Conservation (phyloP, 129 eudicot genomes). For the Centaurea solstitialis region DNA sequence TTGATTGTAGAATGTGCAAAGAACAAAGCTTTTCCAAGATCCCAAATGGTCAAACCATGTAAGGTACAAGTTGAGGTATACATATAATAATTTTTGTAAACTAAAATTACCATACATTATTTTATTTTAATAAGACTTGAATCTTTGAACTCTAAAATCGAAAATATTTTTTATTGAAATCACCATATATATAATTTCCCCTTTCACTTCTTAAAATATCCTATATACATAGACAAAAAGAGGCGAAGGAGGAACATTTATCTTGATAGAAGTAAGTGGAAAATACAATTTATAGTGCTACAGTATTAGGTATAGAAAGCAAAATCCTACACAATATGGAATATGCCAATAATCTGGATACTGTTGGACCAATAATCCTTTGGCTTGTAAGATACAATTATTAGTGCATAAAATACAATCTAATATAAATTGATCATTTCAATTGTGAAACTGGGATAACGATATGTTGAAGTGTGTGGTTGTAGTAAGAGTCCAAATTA, state of each 20-base stretch:
- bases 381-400: neutral
- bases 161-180: neutral
- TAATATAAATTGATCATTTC: neutral
- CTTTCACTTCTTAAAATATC: neutral
- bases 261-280: neutral
- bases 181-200: neutral
- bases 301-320: neutral
- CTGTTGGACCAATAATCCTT: neutral
- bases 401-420: neutral
- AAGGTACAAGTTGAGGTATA: neutral
- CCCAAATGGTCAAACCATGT: neutral
- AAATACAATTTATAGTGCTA: neutral
- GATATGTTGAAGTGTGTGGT: neutral
- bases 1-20: neutral
- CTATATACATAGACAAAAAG: neutral
- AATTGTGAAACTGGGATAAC: neutral
- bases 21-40: neutral
- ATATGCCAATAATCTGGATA: neutral
- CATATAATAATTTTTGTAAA: neutral
- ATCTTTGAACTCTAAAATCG: neutral
- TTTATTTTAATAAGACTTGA: neutral
- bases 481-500: constrained; percentile 4
- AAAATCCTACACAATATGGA: neutral
- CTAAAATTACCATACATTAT: neutral
- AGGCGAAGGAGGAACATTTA: neutral